These are phyloP conservation scores for Penicillium capsulatum DNA, from an alignment of 2,329 filamentous ascomycete genomes.

Conservation along the genomic window DNA sequence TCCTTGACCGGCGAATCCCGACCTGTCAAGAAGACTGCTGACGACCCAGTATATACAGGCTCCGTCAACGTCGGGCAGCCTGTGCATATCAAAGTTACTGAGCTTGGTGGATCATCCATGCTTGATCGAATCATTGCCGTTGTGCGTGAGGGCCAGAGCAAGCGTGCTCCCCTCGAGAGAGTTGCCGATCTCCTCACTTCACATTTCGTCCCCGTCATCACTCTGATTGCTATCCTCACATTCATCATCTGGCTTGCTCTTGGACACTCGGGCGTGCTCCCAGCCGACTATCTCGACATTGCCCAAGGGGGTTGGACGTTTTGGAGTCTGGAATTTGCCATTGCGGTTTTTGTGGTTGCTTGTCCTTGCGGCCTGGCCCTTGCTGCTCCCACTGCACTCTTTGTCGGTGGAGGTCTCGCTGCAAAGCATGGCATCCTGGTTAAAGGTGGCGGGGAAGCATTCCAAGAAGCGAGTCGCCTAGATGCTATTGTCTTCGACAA, in stretches of 20 bases:
- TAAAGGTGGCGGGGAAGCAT: constrained; percentile 79
- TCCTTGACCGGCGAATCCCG: constrained; percentile 65
- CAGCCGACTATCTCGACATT: constrained; percentile 50
- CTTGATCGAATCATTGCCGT: constrained; percentile 48
- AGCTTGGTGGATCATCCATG: constrained; percentile 47
- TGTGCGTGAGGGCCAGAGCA: constrained; percentile 48
- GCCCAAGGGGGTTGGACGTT: constrained; percentile 49
- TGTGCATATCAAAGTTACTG: constrained; percentile 42
- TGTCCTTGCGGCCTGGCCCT: constrained; percentile 81
- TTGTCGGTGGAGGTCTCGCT: constrained; percentile 75
- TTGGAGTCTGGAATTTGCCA: constrained; percentile 62
- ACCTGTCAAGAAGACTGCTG: constrained; percentile 41
- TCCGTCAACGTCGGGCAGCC: constrained; percentile 48
- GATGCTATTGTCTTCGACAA: constrained; percentile 84
- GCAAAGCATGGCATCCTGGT: constrained; percentile 76
- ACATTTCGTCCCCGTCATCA: constrained; percentile 49
- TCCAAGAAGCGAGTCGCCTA: constrained; percentile 74
- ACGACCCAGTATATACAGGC: constrained; percentile 45
- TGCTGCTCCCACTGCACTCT: constrained; percentile 82
- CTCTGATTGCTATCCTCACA: constrained; percentile 45
- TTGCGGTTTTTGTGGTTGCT: constrained; percentile 80
- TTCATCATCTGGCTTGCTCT: constrained; percentile 47
- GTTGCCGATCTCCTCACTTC: constrained; percentile 47
- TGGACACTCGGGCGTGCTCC: constrained; percentile 42
- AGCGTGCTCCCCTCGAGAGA: constrained; percentile 47